phyloP scores from a whole-genome alignment of 2,329 filamentous ascomycete genomes.

The Apiospora malaysiana region DNA sequence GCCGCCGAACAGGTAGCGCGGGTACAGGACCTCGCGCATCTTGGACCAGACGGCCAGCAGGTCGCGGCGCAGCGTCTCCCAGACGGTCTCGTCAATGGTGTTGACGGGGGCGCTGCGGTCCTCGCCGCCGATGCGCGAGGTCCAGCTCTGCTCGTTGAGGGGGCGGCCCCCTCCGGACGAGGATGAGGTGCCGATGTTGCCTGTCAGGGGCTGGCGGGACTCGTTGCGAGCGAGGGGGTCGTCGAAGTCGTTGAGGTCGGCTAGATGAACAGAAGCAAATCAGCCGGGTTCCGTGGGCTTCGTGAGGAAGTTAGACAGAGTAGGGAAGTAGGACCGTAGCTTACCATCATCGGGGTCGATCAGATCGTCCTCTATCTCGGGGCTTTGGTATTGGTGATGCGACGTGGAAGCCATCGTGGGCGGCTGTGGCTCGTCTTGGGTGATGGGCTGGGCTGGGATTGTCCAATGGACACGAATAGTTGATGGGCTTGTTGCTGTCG shows the following conservation, averaged over 20 bases:
- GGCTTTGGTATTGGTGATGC: slow-evolving; percentile 63
- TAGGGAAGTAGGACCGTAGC: slow-evolving; percentile 27
- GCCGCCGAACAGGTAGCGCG: slow-evolving; percentile 84
- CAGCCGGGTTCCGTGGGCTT: not conserved
- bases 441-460: no score
- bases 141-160: slow-evolving; percentile 81
- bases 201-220: slow-evolving; percentile 78
- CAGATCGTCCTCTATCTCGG: slow-evolving; percentile 66
- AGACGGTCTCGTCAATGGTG: slow-evolving; percentile 96
- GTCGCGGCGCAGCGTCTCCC: slow-evolving; percentile 95
- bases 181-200: slow-evolving; percentile 74
- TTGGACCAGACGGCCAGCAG: slow-evolving; percentile 95
- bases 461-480: not conserved
- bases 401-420: slow-evolving; percentile 51
- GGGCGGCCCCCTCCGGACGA: slow-evolving; percentile 51
- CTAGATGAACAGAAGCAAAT: slow-evolving; percentile 46
- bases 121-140: slow-evolving; percentile 88
- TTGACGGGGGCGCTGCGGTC: slow-evolving; percentile 86
- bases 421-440: slow-evolving; percentile 18
- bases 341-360: slow-evolving; percentile 82
- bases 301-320: not conserved
- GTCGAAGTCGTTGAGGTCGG: slow-evolving; percentile 90
- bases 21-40: slow-evolving; percentile 96
- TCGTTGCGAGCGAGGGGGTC: slow-evolving; percentile 73
- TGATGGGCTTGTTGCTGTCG: not conserved